These are phyloP conservation scores for Penicillium decumbens DNA, from an alignment of 2,329 filamentous ascomycete species.

Conservation along the genomic window DNA sequence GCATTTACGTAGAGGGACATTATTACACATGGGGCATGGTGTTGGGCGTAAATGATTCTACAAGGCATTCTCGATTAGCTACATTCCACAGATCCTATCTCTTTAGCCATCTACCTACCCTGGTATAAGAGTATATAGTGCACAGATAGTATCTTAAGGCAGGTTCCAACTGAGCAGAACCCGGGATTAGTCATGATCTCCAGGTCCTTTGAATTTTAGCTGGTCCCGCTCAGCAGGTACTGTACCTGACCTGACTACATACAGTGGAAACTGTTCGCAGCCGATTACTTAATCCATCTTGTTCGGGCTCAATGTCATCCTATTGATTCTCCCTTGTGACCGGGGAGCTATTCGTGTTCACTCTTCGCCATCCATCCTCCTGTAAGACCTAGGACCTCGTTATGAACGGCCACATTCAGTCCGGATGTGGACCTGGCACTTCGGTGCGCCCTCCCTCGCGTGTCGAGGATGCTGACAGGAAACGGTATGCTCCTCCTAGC, in stretches of 20 bases:
- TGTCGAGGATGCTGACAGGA: slow-evolving; percentile 5
- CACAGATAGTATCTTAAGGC: no score
- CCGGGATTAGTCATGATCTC: no score
- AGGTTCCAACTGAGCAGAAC: no score
- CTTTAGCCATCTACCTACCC: not conserved
- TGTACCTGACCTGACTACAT: no score
- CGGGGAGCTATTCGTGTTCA: not conserved
- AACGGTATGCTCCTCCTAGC: slow-evolving; percentile 11
- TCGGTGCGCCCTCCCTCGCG: not conserved
- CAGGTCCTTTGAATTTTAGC: no score
- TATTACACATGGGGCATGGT: not conserved
- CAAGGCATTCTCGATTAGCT: not conserved
- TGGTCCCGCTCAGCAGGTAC: no score
- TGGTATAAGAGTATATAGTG: not conserved
- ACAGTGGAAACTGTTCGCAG: not conserved
- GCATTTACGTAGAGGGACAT: slow-evolving; percentile 1
- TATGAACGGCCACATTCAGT: slow-evolving; percentile 13
- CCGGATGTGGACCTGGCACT: not conserved
- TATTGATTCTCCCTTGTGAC: not conserved
- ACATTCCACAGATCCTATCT: not conserved
- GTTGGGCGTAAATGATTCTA: not conserved
- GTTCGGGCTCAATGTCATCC: not conserved
- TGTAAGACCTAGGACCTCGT: not conserved
- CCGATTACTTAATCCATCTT: slow-evolving; percentile 3
- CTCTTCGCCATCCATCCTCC: not conserved